phyloP scores from a whole-genome alignment of 371 early-diverging fungal genomes.

The Parasitella parasitica region DNA sequence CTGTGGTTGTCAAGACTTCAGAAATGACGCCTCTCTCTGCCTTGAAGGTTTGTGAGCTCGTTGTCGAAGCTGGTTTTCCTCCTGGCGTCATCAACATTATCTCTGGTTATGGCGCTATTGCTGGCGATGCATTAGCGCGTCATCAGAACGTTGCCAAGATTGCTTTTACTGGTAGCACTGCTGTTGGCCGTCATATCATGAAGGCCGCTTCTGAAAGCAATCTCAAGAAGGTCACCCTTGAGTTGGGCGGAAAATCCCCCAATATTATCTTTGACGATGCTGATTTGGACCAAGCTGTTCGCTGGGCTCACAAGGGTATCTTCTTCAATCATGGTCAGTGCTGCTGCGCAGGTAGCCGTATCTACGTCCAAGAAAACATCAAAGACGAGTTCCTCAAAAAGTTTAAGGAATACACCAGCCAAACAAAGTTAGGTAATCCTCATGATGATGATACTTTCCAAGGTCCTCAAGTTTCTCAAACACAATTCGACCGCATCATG shows the following conservation, averaged over 20 bases:
- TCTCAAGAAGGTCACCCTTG: constrained; percentile 76
- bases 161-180: constrained; percentile 66
- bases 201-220: constrained; percentile 62
- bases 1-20: constrained; percentile 81
- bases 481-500: constrained; percentile 74
- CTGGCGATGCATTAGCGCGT: constrained; percentile 46
- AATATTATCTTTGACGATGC: constrained; percentile 90
- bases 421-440: constrained; percentile 63
- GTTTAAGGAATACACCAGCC: constrained; percentile 60
- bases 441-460: constrained; percentile 57
- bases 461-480: constrained; percentile 77
- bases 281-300: constrained; percentile 75
- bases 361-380: constrained; percentile 79
- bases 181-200: constrained; percentile 56
- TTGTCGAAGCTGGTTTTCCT: constrained; percentile 54
- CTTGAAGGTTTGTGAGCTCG: constrained; percentile 44
- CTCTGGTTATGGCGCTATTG: constrained; percentile 41
- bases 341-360: constrained; percentile 82
- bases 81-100: constrained; percentile 78
- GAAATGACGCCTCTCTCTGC: constrained; percentile 68
- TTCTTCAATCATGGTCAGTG: constrained; percentile 87
- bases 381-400: constrained; percentile 70
- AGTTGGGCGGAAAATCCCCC: constrained; percentile 87
- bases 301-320: constrained; percentile 68
- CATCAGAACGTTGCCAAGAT: constrained; percentile 54